Percentiles rank a stretch among this genome's conserved stretches.
Evolutionary conservation across 306 rosid species (phyloP).

Genomic region (Coriaria nepalensis): DNA sequence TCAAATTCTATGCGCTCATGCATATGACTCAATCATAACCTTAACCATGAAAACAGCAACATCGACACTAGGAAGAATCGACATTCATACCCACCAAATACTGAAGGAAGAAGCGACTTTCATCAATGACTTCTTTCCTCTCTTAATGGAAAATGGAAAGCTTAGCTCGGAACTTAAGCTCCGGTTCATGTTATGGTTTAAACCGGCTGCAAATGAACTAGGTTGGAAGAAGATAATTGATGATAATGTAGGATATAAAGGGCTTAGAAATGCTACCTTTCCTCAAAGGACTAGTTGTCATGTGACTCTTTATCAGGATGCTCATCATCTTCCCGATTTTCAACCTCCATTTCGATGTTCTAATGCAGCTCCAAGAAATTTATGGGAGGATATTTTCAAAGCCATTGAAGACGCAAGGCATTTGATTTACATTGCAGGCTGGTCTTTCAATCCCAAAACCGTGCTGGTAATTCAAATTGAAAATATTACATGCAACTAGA

Average conservation of each 20-base stretch:
- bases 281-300: conserved; percentile 65
- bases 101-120: conserved; percentile 48
- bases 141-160: conserved; percentile 59
- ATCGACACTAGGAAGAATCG: conserved; percentile 50
- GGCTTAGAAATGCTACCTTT: conserved; percentile 54
- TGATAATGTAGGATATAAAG: conserved; percentile 45
- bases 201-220: conserved; percentile 53
- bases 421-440: conserved; percentile 79
- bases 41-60: conserved; percentile 55
- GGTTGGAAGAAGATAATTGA: conserved; percentile 52
- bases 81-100: conserved; percentile 41
- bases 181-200: conserved; percentile 73
- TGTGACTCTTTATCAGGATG: conserved; percentile 85
- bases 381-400: conserved; percentile 88
- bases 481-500: no score
- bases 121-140: conserved; percentile 58
- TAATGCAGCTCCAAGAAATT: conserved; percentile 47
- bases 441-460: conserved; percentile 84
- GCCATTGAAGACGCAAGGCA: conserved; percentile 77
- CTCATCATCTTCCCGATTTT: conserved; percentile 59
- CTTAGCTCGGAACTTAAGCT: conserved; percentile 45
- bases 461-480: conserved; percentile 86
- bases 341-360: conserved; percentile 46
- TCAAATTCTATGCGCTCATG: conserved; percentile 68
- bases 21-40: conserved; percentile 38